Evolutionary conservation across 2,329 filamentous ascomycete species (phyloP).

Genomic region (Botrytis fragariae): DNA sequence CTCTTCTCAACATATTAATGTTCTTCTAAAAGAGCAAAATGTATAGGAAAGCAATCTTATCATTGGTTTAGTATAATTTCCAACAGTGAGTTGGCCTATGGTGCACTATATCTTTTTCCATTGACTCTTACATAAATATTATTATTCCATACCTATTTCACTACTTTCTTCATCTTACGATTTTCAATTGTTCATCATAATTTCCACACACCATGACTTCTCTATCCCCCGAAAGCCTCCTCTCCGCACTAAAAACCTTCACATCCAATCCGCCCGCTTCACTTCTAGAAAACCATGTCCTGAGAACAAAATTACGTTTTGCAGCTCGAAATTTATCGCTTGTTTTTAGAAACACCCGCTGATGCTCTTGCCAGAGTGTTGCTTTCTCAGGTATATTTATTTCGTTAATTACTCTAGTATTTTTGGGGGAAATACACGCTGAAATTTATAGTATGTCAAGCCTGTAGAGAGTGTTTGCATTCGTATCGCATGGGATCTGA

Average conservation of each 20-base stretch:
- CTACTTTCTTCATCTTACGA: background rate
- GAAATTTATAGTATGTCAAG: no score
- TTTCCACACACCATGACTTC: background rate
- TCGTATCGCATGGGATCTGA: no score
- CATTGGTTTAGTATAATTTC: background rate
- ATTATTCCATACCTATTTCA: background rate
- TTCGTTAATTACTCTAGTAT: no score
- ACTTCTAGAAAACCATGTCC: background rate
- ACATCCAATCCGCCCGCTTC: background rate
- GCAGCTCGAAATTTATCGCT: no score
- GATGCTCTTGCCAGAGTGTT: no score
- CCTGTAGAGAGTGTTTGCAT: no score
- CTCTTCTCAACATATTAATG: background rate
- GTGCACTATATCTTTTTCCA: background rate
- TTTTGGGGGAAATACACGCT: no score
- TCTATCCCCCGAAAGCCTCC: background rate
- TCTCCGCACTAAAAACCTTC: background rate
- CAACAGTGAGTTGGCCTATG: background rate
- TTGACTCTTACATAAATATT: background rate
- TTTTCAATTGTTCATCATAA: background rate
- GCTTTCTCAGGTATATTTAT: no score
- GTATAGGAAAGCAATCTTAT: background rate
- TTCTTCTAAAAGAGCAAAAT: background rate
- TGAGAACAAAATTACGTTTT: background rate
- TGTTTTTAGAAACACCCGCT: no score